phyloP scores from a whole-genome alignment of 768 basidiomycete genomes.

The Coprinopsis sp. region DNA sequence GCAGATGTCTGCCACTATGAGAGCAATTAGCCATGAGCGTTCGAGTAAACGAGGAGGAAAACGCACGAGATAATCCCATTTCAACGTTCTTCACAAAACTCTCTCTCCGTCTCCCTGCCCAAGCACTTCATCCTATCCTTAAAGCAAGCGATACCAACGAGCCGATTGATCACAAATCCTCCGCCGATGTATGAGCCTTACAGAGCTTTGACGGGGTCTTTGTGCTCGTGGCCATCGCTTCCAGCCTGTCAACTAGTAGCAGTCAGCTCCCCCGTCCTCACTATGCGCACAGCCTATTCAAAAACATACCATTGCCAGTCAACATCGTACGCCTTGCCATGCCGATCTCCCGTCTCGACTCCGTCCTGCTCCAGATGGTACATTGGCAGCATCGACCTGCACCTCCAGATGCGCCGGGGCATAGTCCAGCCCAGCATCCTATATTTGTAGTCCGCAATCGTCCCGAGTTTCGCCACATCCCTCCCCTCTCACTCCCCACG shows the following conservation, averaged over 20 bases:
- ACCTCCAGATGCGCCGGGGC: constrained; percentile 82
- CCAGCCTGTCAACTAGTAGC: constrained; percentile 52
- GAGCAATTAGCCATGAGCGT: too few species aligned
- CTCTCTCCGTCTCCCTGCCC: constrained; percentile 52
- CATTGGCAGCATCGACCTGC: constrained; percentile 87
- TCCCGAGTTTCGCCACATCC: too few species aligned
- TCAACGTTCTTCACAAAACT: constrained; percentile 80
- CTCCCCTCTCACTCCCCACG: too few species aligned
- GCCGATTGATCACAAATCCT: constrained; percentile 98
- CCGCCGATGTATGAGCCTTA: constrained; percentile 83
- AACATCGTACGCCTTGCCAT: constrained; percentile 97
- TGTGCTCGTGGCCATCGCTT: constrained; percentile 96
- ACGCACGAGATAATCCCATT: constrained; percentile 85
- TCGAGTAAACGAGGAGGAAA: background rate
- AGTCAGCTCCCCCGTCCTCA: too few species aligned
- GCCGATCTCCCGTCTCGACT: constrained; percentile 96
- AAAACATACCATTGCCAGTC: constrained; percentile 72
- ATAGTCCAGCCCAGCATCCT: too few species aligned
- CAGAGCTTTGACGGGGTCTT: constrained; percentile 90
- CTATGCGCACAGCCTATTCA: background rate
- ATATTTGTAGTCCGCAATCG: too few species aligned
- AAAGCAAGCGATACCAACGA: constrained; percentile 85
- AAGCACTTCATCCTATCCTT: constrained; percentile 82
- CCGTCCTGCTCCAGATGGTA: constrained; percentile 91
- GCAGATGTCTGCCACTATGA: constrained; percentile 80